A percentile compares a stretch with the other conserved stretches of the same genome.
Conservation (phyloP, 768 basidiomycete species). For the Baorangia bicolor region DNA sequence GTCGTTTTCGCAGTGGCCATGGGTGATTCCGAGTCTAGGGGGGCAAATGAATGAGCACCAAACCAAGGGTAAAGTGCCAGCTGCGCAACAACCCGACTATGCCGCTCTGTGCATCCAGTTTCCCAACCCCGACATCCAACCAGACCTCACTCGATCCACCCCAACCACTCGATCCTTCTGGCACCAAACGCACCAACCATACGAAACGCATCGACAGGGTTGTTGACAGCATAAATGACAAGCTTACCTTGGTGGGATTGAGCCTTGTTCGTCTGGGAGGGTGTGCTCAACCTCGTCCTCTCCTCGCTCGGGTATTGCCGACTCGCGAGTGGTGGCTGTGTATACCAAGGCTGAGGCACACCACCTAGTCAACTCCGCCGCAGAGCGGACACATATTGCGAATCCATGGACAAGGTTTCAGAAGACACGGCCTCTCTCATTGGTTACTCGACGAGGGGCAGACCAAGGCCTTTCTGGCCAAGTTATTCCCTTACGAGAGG, state of each 20-base stretch:
- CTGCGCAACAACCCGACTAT: background rate
- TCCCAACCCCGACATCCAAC: slow-evolving; percentile 18
- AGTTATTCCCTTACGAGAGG: no score
- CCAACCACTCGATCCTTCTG: background rate
- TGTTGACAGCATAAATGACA: background rate
- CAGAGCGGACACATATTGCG: no score
- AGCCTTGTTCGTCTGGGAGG: slow-evolving; percentile 29
- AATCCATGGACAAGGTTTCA: no score
- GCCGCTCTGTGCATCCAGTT: background rate
- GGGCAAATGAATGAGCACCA: slow-evolving; percentile 3
- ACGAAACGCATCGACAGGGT: background rate
- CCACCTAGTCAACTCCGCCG: no score
- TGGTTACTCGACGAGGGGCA: background rate
- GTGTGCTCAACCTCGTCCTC: background rate
- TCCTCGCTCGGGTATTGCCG: slow-evolving; percentile 26
- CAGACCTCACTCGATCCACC: slow-evolving; percentile 21
- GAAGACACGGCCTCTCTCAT: background rate
- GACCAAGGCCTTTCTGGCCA: background rate
- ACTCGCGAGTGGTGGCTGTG: slow-evolving; percentile 22
- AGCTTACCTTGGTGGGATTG: slow-evolving; percentile 29
- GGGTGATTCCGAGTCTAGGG: slow-evolving; percentile 18
- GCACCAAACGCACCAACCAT: background rate
- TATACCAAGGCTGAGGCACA: background rate
- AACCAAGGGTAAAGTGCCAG: background rate
- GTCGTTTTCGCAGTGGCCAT: slow-evolving; percentile 72